Evolutionary conservation across 805 yeast species (phyloP).

Genomic region (Zygosaccharomyces rouxii): DNA sequence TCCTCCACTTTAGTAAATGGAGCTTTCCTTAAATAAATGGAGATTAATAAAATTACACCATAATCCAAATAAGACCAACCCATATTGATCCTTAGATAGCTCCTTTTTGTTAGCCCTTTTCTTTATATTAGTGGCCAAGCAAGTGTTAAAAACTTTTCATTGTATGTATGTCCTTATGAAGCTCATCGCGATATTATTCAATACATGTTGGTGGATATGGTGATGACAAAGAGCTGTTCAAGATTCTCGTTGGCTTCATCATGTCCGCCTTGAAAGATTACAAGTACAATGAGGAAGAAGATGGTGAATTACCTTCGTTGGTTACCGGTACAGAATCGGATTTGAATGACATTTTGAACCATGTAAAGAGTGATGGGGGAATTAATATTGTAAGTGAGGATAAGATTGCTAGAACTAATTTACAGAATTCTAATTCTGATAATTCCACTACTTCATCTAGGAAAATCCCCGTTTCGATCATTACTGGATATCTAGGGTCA

Average conservation of each 20-base stretch:
- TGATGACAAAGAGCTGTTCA: background rate
- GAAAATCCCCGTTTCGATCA: slow-evolving; percentile 84
- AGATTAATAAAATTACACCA: slow-evolving; percentile 43
- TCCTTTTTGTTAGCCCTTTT: background rate
- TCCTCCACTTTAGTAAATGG: slow-evolving; percentile 94
- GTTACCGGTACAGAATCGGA: slow-evolving; percentile 30
- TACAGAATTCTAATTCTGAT: slow-evolving; percentile 17
- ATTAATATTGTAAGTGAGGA: slow-evolving; percentile 26
- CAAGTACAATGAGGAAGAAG: slow-evolving; percentile 30
- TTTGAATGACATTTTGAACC: slow-evolving; percentile 23
- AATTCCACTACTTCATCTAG: slow-evolving; percentile 8
- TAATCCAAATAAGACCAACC: slow-evolving; percentile 29
- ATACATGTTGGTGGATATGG: background rate
- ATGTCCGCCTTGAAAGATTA: slow-evolving; percentile 34
- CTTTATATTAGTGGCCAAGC: background rate
- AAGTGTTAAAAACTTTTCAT: background rate
- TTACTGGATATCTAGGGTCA: slow-evolving; percentile 92
- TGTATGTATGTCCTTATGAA: background rate
- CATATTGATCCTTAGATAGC: slow-evolving; percentile 11
- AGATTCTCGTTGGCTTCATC: background rate
- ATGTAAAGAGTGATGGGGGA: slow-evolving; percentile 29
- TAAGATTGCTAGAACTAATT: slow-evolving; percentile 31
- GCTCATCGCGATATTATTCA: background rate
- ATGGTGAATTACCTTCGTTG: slow-evolving; percentile 33
- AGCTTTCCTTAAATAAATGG: slow-evolving; percentile 49